These are phyloP conservation scores for Penicillium sp. DNA, from an alignment of 2,329 filamentous ascomycete genomes.

Conservation along the genomic window DNA sequence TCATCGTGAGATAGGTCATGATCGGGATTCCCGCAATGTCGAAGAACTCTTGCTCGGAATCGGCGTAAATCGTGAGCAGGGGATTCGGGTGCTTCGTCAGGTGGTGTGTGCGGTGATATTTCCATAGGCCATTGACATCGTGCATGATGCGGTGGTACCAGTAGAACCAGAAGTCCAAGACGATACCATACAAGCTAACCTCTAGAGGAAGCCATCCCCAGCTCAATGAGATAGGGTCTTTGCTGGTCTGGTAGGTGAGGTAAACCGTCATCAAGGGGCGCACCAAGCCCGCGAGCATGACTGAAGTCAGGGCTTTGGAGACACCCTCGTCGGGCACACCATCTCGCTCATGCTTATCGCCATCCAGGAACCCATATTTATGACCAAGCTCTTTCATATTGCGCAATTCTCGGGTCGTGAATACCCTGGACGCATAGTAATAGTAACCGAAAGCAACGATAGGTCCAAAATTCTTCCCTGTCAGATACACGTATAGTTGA, in stretches of 20 bases:
- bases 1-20: conserved; percentile 1
- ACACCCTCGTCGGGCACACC: conserved; percentile 5
- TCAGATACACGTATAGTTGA: conserved; percentile 1
- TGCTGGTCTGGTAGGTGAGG: background rate
- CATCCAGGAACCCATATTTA: conserved; percentile 6
- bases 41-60: conserved; percentile 10
- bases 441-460: conserved; percentile 5
- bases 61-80: conserved; percentile 3
- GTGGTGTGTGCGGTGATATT: conserved; percentile 8
- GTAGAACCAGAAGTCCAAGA: conserved; percentile 8
- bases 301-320: conserved; percentile 1
- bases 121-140: conserved; percentile 2
- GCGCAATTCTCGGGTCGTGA: conserved; percentile 1
- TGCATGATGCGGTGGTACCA: conserved; percentile 9
- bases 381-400: conserved; percentile 3
- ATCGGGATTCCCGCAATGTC: conserved; percentile 7
- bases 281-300: conserved; percentile 3
- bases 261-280: conserved; percentile 2
- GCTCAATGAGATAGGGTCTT: background rate
- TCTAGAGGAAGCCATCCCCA: background rate
- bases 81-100: conserved; percentile 9
- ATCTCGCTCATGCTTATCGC: conserved; percentile 6
- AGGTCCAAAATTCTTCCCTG: background rate
- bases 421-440: conserved; percentile 5
- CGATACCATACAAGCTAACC: conserved; percentile 2